phyloP scores from a whole-genome alignment of 768 basidiomycete species.

The Mycena galopus region DNA sequence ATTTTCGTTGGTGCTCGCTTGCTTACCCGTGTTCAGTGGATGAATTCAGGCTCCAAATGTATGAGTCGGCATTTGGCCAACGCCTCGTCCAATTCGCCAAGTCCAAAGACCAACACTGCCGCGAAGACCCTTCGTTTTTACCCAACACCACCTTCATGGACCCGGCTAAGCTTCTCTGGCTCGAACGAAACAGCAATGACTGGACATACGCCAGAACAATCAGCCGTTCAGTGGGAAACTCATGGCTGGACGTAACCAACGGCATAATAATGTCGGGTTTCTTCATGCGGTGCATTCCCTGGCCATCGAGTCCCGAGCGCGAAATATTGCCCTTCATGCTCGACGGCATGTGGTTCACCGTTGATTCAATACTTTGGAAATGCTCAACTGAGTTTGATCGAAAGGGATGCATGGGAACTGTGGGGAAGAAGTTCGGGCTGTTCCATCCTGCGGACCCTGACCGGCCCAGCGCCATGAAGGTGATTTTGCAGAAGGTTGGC shows the following conservation, averaged over 20 bases:
- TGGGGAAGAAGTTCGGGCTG: conserved; percentile 26
- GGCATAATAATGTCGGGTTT: conserved; percentile 1
- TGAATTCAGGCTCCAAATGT: conserved; percentile 24
- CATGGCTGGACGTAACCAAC: conserved; percentile 17
- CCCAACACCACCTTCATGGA: conserved; percentile 20
- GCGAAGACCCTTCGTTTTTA: conserved; percentile 18
- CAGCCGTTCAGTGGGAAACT: conserved; percentile 7
- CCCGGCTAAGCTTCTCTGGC: conserved; percentile 14
- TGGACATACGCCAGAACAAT: conserved; percentile 24
- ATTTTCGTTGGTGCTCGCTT: too few relatives aligned
- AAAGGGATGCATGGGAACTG: background rate
- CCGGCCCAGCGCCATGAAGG: background rate
- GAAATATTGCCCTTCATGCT: background rate
- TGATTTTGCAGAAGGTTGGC: background rate
- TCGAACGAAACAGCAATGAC: conserved; percentile 14
- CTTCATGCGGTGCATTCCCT: background rate
- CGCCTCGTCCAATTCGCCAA: conserved; percentile 14
- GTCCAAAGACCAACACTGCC: conserved; percentile 19
- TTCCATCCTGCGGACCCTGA: conserved; percentile 20
- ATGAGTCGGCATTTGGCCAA: conserved; percentile 24
- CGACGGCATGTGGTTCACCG: background rate
- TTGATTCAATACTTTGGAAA: conserved; percentile 16
- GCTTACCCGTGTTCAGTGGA: background rate
- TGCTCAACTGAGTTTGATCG: conserved; percentile 3
- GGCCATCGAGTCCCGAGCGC: background rate